These are phyloP conservation scores for Aspergillus sparsus DNA, from an alignment of 495 filamentous ascomycete genomes.

Conservation along the genomic window DNA sequence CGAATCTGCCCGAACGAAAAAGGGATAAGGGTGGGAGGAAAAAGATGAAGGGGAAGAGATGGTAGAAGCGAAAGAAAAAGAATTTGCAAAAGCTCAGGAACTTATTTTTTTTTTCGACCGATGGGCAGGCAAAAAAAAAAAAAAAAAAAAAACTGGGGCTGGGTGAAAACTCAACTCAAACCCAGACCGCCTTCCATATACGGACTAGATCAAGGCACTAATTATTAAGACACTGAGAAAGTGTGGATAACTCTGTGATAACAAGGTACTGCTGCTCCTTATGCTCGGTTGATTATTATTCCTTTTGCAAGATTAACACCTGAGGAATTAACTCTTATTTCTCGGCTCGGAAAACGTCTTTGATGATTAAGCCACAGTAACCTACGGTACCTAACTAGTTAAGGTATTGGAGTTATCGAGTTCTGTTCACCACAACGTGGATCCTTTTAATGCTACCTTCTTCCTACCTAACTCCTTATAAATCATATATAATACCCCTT, in stretches of 20 bases:
- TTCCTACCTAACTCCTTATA: too few relatives aligned
- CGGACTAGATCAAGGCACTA: constrained; percentile 6
- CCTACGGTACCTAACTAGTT: too few relatives aligned
- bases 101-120: background rate
- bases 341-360: too few relatives aligned
- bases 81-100: constrained; percentile 24
- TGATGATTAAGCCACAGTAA: too few relatives aligned
- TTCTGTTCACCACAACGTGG: too few relatives aligned
- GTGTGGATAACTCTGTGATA: background rate
- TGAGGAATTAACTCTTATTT: too few relatives aligned
- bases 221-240: constrained; percentile 20
- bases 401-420: too few relatives aligned
- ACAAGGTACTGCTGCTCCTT: too few relatives aligned
- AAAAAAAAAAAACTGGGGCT: constrained; percentile 40
- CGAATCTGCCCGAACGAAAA: constrained; percentile 21
- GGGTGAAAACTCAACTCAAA: constrained; percentile 28
- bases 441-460: too few relatives aligned
- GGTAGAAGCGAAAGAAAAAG: constrained; percentile 28
- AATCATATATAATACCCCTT: too few relatives aligned
- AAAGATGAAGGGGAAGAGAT: constrained; percentile 14
- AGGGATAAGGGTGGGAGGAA: constrained; percentile 18
- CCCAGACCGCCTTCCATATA: constrained; percentile 30
- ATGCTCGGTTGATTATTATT: too few relatives aligned
- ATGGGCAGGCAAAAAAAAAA: constrained; percentile 34
- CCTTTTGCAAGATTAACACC: too few relatives aligned